phyloP scores from a whole-genome alignment of 148 eudicot genomes.

The Rhododendron mucronatum region DNA sequence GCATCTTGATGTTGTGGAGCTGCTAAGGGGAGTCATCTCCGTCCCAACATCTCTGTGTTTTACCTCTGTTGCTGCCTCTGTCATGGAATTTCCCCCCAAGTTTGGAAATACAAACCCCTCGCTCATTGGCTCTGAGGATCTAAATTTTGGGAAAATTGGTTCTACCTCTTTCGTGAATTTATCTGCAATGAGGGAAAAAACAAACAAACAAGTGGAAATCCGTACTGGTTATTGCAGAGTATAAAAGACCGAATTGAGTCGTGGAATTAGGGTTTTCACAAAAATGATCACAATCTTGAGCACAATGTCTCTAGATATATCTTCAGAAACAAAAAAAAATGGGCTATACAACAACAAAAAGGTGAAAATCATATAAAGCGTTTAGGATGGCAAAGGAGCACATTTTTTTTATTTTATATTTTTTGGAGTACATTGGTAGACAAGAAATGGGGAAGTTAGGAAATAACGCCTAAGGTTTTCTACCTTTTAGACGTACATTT shows the following conservation, averaged over 20 bases:
- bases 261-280: neutral
- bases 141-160: conserved; percentile 24
- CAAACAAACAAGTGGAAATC: neutral
- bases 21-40: conserved; percentile 84
- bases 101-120: conserved; percentile 56
- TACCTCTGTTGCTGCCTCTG: conserved; percentile 36
- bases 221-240: neutral
- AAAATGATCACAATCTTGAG: neutral
- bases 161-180: conserved; percentile 59
- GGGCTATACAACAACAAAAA: neutral
- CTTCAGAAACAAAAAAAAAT: neutral
- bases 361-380: neutral
- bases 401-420: neutral
- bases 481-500: conserved; percentile 72
- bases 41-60: conserved; percentile 80
- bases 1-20: conserved; percentile 74
- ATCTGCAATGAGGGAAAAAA: conserved; percentile 40
- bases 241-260: neutral
- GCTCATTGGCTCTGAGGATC: conserved; percentile 51
- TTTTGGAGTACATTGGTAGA: conserved; percentile 13
- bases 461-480: neutral
- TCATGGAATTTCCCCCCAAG: conserved; percentile 31
- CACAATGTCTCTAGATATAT: neutral
- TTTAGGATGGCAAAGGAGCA: neutral
- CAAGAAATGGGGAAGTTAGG: neutral